phyloP scores from a whole-genome alignment of 306 rosid species.

The Vicia villosa region DNA sequence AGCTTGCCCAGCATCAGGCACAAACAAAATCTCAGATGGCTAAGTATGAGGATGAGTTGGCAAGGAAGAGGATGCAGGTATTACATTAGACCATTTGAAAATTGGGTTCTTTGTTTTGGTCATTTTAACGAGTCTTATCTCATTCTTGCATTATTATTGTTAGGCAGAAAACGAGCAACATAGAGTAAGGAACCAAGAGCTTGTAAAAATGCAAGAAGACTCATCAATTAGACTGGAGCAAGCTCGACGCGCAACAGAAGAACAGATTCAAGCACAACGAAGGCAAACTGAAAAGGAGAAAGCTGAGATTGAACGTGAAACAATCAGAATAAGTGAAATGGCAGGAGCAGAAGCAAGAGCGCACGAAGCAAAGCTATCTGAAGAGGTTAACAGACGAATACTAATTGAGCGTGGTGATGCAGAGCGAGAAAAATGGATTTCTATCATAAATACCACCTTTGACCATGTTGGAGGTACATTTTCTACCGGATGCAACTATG shows the following conservation, averaged over 20 bases:
- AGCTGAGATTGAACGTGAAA: conserved; percentile 90
- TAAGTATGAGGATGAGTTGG: conserved; percentile 85
- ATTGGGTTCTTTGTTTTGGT: neutral
- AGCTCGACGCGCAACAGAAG: conserved; percentile 88
- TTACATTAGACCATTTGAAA: conserved; percentile 28
- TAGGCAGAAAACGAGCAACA: conserved; percentile 91
- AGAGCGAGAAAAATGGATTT: conserved; percentile 93
- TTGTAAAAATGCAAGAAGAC: conserved; percentile 88
- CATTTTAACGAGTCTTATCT: conserved; percentile 1
- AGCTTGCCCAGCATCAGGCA: conserved; percentile 90
- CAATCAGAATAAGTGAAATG: conserved; percentile 76
- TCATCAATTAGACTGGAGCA: conserved; percentile 91
- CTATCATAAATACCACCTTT: conserved; percentile 95
- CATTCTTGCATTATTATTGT: conserved; percentile 16
- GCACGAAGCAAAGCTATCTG: conserved; percentile 84
- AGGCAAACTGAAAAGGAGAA: conserved; percentile 87
- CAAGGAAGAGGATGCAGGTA: conserved; percentile 97
- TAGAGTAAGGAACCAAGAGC: conserved; percentile 88
- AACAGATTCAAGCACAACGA: conserved; percentile 88
- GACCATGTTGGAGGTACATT: conserved; percentile 92
- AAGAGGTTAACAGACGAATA: conserved; percentile 83
- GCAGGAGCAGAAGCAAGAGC: conserved; percentile 97
- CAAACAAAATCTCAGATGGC: conserved; percentile 95
- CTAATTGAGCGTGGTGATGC: conserved; percentile 85
- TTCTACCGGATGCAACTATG: conserved; percentile 12